phyloP scores from a whole-genome alignment of 352 stramenopile species.

The Saprolegnia diclina region DNA sequence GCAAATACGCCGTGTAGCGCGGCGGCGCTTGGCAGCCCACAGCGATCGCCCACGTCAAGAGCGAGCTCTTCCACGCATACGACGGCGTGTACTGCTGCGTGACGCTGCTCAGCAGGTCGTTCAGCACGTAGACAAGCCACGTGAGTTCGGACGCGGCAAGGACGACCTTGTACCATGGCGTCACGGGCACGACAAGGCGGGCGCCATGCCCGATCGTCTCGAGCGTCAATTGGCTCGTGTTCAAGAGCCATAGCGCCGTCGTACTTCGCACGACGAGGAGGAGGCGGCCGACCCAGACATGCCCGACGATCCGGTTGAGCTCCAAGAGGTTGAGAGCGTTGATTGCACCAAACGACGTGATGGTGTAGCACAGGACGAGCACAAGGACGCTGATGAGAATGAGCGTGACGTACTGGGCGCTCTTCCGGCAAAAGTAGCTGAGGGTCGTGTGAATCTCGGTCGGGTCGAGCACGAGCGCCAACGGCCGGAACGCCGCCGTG shows the following conservation, averaged over 20 bases:
- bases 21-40: background rate
- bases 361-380: background rate
- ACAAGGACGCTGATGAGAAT: background rate
- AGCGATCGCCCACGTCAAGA: background rate
- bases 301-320: slow-evolving; percentile 4
- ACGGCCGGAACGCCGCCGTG: background rate
- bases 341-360: background rate
- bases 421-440: background rate
- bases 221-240: background rate
- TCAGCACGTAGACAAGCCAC: slow-evolving; percentile 10
- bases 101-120: slow-evolving; percentile 1
- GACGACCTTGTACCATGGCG: background rate
- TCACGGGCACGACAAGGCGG: background rate
- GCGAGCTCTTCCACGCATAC: background rate
- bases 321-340: slow-evolving; percentile 4
- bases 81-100: slow-evolving; percentile 3
- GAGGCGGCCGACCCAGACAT: slow-evolving; percentile 15
- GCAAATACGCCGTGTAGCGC: background rate
- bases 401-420: slow-evolving; percentile 11
- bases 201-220: background rate
- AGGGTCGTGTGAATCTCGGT: slow-evolving; percentile 4
- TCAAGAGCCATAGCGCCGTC: slow-evolving; percentile 3
- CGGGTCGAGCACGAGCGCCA: background rate
- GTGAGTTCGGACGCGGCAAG: background rate
- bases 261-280: background rate